Percentiles rank a stretch among this genome's conserved stretches.
Conservation (phyloP, 129 eudicot genomes). For the Erigeron canadensis region DNA sequence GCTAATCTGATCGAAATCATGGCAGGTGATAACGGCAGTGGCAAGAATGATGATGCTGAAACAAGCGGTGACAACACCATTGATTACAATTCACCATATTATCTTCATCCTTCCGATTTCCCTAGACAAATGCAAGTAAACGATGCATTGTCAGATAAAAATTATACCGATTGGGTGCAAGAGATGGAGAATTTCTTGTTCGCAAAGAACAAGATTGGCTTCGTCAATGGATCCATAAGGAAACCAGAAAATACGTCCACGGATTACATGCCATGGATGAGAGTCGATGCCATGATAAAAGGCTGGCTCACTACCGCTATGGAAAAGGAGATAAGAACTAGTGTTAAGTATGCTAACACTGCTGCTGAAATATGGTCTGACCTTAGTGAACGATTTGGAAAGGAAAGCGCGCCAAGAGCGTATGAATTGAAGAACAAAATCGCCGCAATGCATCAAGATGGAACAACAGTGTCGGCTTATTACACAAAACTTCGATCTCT, state of each 20-base stretch:
- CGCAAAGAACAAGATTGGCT: not conserved
- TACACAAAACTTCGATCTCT: not conserved
- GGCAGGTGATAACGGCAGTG: too few species aligned
- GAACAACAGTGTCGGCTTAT: not conserved
- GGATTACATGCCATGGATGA: not conserved
- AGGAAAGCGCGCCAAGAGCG: not conserved
- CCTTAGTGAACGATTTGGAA: not conserved
- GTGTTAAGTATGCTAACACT: not conserved
- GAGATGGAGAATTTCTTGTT: conserved; percentile 4
- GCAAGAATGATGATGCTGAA: too few species aligned
- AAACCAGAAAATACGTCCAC: not conserved
- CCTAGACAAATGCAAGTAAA: too few species aligned
- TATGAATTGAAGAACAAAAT: not conserved
- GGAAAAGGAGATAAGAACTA: conserved; percentile 8
- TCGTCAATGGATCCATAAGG: not conserved
- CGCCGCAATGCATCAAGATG: not conserved
- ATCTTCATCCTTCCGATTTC: too few species aligned
- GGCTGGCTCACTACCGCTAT: not conserved
- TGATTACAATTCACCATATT: too few species aligned
- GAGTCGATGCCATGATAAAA: not conserved
- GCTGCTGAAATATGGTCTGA: not conserved
- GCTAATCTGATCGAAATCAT: too few species aligned
- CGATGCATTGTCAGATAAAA: too few species aligned
- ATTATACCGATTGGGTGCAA: not conserved
- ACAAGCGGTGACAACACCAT: too few species aligned